Evolutionary conservation across 2,329 filamentous ascomycete genomes (phyloP), one percentile per base, ranked within the genome.

Genomic region (Fusarium compactum): DNA sequence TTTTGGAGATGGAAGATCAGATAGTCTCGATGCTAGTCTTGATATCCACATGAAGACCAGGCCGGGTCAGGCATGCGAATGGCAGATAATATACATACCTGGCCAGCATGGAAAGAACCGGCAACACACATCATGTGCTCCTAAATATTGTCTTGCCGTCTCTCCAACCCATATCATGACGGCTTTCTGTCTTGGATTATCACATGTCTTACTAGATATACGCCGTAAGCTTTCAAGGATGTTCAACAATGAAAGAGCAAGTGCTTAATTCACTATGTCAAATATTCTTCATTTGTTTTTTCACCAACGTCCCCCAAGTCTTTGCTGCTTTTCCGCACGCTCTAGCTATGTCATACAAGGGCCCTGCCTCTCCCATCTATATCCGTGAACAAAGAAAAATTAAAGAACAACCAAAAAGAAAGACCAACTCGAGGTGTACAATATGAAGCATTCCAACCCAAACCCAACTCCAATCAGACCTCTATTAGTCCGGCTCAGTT

Each of bases 401-500:
- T 62, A 69, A 58, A 62, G 60, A 72, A 65, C 48, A 45, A 64
- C 43, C 34, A 64, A 57, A 56, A 69, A 72, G 58, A 65, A 62
- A 72, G 63, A 71, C 54, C 56, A 64, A 62, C 46, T 57, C 47
- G 62, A 69, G 56, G 58, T 64, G 65, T 74, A 70, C 70, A 72
- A 65, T 66, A 55, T 55, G 64, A 74, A 69, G 62, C 64, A 67
- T 67, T 64, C 72, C 61, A 72, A 59, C 72, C 67, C 69, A 70
- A 69, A 72, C 64, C 71, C 60, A 69, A 76, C 67, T 75, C 67
- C 66, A 74, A 76, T 72, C 70, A 73, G 67, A 72, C 72, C 59
- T 75, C 72, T 76, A 76, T 76, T 73, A 75, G 58, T 74, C 73
- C 71, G 74, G 69, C 71, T 74, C 67, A 74, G 70, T 63, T 64